Evolutionary conservation across 2,329 filamentous ascomycete genomes (phyloP), one percentile per base, ranked within the genome.

Genomic region (Sarocladiaceae sp.): DNA sequence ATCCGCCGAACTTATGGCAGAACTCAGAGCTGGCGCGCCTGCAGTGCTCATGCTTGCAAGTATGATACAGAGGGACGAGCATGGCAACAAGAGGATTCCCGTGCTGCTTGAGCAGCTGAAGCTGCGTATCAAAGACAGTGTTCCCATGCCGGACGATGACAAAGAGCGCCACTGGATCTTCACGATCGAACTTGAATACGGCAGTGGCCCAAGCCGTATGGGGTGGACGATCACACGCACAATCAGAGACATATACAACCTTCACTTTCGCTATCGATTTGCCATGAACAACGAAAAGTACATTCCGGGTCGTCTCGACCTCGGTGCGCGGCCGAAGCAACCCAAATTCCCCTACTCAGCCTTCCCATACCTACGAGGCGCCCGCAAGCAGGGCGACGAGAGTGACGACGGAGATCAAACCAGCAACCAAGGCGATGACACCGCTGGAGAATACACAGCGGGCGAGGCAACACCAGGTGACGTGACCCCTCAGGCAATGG

Each of bases 11-110:
- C 77, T 99, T 44, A 93, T 99, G 82, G 94, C 94, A 1, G 94
- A 99, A 69, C 75, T 99, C 33, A 82, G 94, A 47, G 95, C 94
- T 39, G 94, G 91, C 51, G 90, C 92, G 1, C 94, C 94, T 3
- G 94, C 94, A 22, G 94, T 93, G 18, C 75, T 99, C 54, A 96
- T 99, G 69, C 75, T 99, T 50, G 94, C 94, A 7, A 97, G 92
- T 64, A 97, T 97, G 89, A 94, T 97, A 61, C 94, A 97, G 71
- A 82, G 94, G 53, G 94, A 99, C 61, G 94, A 99, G 69, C 90
- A 97, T 61, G 91, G 93, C 47, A 94, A 96, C 69, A 94, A 90
- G 71, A 85, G 92, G 54, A 96, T 99, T 53, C 94, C 94, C 0
- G 91, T 99, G 51, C 80, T 99, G 3, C 79, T 99, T 6, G 94